phyloP scores from a whole-genome alignment of 768 basidiomycete species.

The Cubamyces lactineus region DNA sequence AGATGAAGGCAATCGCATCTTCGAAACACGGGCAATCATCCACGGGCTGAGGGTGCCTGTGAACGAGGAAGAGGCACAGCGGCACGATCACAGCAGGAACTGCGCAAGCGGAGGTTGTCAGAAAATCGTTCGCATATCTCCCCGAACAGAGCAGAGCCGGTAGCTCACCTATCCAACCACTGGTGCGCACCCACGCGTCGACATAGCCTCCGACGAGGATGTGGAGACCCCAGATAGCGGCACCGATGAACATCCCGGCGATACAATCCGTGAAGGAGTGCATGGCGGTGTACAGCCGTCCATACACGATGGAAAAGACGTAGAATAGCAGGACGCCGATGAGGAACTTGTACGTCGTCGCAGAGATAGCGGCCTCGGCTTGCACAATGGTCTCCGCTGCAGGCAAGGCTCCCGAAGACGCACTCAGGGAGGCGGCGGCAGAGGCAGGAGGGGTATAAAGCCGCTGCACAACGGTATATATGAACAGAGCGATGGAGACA shows the following conservation, averaged over 20 bases:
- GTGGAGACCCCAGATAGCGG: slow-evolving; percentile 60
- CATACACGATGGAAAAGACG: slow-evolving; percentile 72
- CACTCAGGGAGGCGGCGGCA: slow-evolving; percentile 3
- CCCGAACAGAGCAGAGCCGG: neutral
- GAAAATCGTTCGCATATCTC: slow-evolving; percentile 26
- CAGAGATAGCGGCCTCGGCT: slow-evolving; percentile 42
- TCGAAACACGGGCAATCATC: slow-evolving; percentile 99
- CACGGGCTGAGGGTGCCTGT: slow-evolving; percentile 91
- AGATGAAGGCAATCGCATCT: slow-evolving; percentile 92
- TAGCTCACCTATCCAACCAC: slow-evolving; percentile 41
- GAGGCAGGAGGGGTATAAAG: slow-evolving; percentile 41
- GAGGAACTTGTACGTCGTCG: slow-evolving; percentile 45
- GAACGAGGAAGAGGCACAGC: slow-evolving; percentile 73
- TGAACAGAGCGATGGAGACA: slow-evolving; percentile 85
- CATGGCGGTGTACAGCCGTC: slow-evolving; percentile 87
- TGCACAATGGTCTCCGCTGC: slow-evolving; percentile 12
- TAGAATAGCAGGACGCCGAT: slow-evolving; percentile 55
- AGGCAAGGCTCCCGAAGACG: slow-evolving; percentile 26
- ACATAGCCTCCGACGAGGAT: slow-evolving; percentile 40
- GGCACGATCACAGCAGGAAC: slow-evolving; percentile 67
- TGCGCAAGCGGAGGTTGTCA: slow-evolving; percentile 19
- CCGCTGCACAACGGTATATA: slow-evolving; percentile 61
- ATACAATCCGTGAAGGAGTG: slow-evolving; percentile 81
- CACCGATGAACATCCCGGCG: slow-evolving; percentile 66
- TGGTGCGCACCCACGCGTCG: slow-evolving; percentile 45